phyloP scores from a whole-genome alignment of 768 basidiomycete species.

The Boletus tomentosulus region DNA sequence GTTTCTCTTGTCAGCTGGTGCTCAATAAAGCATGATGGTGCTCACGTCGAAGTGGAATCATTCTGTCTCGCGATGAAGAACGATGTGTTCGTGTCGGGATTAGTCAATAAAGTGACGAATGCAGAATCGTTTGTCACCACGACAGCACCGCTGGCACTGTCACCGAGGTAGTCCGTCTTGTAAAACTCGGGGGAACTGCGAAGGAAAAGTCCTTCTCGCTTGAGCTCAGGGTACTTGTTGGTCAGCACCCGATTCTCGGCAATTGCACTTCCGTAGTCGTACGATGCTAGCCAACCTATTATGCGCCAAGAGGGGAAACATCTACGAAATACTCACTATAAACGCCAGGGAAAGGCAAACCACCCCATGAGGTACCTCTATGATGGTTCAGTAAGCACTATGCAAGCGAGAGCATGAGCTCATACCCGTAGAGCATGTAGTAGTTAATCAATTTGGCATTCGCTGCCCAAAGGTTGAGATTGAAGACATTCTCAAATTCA shows the following conservation, averaged over 20 bases:
- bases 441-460: slow-evolving; percentile 81
- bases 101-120: slow-evolving; percentile 60
- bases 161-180: slow-evolving; percentile 73
- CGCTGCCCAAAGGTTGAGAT: slow-evolving; percentile 71
- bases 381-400: slow-evolving; percentile 1
- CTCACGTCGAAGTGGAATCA: slow-evolving; percentile 65
- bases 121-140: slow-evolving; percentile 41
- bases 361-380: slow-evolving; percentile 86
- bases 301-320: not conserved
- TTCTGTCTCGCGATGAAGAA: slow-evolving; percentile 72
- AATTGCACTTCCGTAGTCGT: slow-evolving; percentile 77
- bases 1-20: not conserved
- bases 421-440: slow-evolving; percentile 81
- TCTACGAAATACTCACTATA: slow-evolving; percentile 39
- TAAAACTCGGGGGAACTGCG: slow-evolving; percentile 75
- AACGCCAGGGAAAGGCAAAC: slow-evolving; percentile 72
- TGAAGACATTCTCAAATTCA: slow-evolving; percentile 76
- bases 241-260: slow-evolving; percentile 64
- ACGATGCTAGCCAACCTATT: slow-evolving; percentile 41
- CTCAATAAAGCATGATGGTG: not conserved
- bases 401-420: not conserved
- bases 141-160: slow-evolving; percentile 49
- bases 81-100: slow-evolving; percentile 60
- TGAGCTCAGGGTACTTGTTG: slow-evolving; percentile 71
- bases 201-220: slow-evolving; percentile 72